Conservation (phyloP, 1,139 yeast species). For the Geotrichum citri-aurantii region DNA sequence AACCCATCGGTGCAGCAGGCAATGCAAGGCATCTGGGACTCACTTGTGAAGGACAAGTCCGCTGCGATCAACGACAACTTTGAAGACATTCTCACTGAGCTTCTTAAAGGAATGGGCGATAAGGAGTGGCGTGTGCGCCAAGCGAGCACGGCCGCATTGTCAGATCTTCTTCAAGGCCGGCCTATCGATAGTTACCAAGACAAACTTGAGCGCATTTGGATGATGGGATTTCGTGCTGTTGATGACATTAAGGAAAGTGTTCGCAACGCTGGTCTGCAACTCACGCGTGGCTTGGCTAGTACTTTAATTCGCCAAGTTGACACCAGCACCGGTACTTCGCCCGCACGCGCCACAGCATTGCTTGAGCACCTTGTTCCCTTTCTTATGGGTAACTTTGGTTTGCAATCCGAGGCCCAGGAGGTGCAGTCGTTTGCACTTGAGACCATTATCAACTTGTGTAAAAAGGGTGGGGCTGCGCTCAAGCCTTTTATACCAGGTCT, state of each 20-base stretch:
- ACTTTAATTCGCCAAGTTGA: slow-evolving; percentile 56
- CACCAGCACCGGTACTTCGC: slow-evolving; percentile 37
- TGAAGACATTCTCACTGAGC: slow-evolving; percentile 55
- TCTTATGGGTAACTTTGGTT: slow-evolving; percentile 69
- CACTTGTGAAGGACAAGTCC: slow-evolving; percentile 59
- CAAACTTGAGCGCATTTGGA: slow-evolving; percentile 68
- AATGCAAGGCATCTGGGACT: slow-evolving; percentile 86
- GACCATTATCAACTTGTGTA: slow-evolving; percentile 64
- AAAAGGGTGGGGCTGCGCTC: slow-evolving; percentile 54
- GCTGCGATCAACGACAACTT: slow-evolving; percentile 50
- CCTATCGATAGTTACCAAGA: slow-evolving; percentile 50
- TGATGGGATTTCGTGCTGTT: slow-evolving; percentile 78
- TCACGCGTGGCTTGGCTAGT: slow-evolving; percentile 64
- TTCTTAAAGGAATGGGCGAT: slow-evolving; percentile 65
- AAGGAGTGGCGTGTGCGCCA: slow-evolving; percentile 94
- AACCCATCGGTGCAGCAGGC: slow-evolving; percentile 65
- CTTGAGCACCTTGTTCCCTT: slow-evolving; percentile 68
- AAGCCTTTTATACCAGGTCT: slow-evolving; percentile 65
- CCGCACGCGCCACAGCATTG: slow-evolving; percentile 46
- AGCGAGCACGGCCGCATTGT: slow-evolving; percentile 72
- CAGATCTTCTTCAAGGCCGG: slow-evolving; percentile 61
- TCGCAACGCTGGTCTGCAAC: slow-evolving; percentile 65
- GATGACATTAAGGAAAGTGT: slow-evolving; percentile 96
- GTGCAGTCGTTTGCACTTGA: slow-evolving; percentile 70
- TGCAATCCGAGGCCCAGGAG: slow-evolving; percentile 82